Evolutionary conservation across 805 yeast genomes (phyloP).

Genomic region (Candida quercuum): DNA sequence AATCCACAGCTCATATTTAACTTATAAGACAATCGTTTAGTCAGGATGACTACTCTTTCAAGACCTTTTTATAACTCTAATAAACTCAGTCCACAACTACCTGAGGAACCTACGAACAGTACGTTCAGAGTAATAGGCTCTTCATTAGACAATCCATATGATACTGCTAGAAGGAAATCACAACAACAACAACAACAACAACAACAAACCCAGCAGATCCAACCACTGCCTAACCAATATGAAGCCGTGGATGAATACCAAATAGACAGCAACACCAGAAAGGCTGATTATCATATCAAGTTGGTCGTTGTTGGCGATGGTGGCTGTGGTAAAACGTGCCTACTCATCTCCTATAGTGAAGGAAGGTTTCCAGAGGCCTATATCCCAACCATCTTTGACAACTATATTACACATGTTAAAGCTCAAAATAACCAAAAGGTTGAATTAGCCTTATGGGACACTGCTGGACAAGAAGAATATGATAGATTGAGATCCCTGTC

Average conservation of each 20-base stretch:
- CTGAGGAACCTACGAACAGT: constrained; percentile 9
- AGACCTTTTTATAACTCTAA: constrained; percentile 3
- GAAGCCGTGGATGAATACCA: constrained; percentile 23
- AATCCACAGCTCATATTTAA: neutral
- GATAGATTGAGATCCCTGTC: constrained; percentile 74
- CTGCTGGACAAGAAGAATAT: constrained; percentile 88
- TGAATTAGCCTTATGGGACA: constrained; percentile 80
- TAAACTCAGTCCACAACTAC: neutral
- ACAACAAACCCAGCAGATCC: neutral
- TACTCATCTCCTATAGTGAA: constrained; percentile 59
- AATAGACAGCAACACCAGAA: constrained; percentile 19
- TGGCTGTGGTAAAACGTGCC: constrained; percentile 86
- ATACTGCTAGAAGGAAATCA: constrained; percentile 19
- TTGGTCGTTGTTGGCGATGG: constrained; percentile 87
- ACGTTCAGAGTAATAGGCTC: constrained; percentile 16
- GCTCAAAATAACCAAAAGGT: constrained; percentile 45
- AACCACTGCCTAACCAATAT: too few relatives aligned
- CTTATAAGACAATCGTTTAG: too few relatives aligned
- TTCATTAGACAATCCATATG: constrained; percentile 26
- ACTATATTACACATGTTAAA: constrained; percentile 55
- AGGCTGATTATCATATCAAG: constrained; percentile 40
- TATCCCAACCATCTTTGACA: constrained; percentile 82
- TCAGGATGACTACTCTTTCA: constrained; percentile 3
- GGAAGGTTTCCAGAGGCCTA: constrained; percentile 67
- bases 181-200: constrained; percentile 4